Conservation (phyloP, 2,329 filamentous ascomycete genomes). For the Emergomyces africanus region DNA sequence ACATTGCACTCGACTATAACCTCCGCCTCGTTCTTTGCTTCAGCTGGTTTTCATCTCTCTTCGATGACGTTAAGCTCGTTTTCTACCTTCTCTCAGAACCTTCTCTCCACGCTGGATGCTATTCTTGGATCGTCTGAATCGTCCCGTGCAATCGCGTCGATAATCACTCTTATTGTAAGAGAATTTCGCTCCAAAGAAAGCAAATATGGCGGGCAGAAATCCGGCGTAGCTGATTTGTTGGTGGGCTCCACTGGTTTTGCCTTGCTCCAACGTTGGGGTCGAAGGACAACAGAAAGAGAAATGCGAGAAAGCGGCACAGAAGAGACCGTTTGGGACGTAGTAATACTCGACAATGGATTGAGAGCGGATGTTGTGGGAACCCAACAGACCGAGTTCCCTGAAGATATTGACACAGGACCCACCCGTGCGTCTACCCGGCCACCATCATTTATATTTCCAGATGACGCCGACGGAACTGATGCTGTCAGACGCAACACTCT, state of each 20-base stretch:
- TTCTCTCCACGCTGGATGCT: constrained; percentile 34
- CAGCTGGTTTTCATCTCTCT: constrained; percentile 34
- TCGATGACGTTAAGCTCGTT: constrained; percentile 32
- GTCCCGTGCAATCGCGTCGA: constrained; percentile 35
- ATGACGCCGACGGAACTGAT: constrained; percentile 20
- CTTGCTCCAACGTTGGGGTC: constrained; percentile 35
- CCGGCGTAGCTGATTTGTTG: constrained; percentile 31
- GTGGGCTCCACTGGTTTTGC: constrained; percentile 34
- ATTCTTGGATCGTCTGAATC: constrained; percentile 37
- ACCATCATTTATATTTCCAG: constrained; percentile 38
- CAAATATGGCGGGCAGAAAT: constrained; percentile 20
- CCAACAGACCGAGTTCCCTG: constrained; percentile 21
- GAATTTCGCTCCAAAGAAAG: constrained; percentile 30
- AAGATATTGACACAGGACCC: constrained; percentile 32
- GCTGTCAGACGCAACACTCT: constrained; percentile 14
- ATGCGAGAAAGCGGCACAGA: constrained; percentile 30
- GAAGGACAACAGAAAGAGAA: constrained; percentile 30
- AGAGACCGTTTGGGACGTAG: constrained; percentile 35
- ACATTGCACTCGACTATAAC: constrained; percentile 33
- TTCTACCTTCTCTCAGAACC: constrained; percentile 30
- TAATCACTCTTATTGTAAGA: constrained; percentile 34
- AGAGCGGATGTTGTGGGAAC: constrained; percentile 36
- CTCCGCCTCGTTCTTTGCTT: constrained; percentile 35
- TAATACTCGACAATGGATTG: constrained; percentile 34
- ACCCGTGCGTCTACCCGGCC: constrained; percentile 32